Conservation (phyloP, 1,139 yeast genomes). For the Kurtzmaniella natalensis region DNA sequence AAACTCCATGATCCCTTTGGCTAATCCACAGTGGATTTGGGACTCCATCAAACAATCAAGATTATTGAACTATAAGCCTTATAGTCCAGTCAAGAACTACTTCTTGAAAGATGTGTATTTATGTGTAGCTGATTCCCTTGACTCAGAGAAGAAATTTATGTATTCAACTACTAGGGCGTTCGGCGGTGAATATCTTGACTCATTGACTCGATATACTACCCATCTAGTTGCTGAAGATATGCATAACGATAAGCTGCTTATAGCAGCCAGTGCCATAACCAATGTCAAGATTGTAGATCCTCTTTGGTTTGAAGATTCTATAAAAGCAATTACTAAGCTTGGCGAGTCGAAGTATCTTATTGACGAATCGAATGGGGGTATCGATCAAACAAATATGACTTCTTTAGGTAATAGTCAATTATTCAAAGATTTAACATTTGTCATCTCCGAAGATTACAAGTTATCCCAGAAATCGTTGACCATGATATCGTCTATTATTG, state of each 20-base stretch:
- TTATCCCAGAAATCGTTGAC: constrained; percentile 26
- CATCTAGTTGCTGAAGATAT: constrained; percentile 64
- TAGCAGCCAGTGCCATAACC: constrained; percentile 35
- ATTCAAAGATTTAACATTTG: constrained; percentile 23
- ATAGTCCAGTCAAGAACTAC: constrained; percentile 66
- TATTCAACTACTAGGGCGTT: constrained; percentile 64
- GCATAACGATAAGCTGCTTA: constrained; percentile 45
- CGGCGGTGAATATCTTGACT: constrained; percentile 70
- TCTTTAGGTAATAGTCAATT: constrained; percentile 8
- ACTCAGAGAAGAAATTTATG: constrained; percentile 60
- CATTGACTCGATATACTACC: constrained; percentile 67
- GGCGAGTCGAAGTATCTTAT: constrained; percentile 48
- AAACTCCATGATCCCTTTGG: constrained; percentile 62
- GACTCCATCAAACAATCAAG: constrained; percentile 43
- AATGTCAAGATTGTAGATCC: constrained; percentile 66
- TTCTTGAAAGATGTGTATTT: constrained; percentile 60
- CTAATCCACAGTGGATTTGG: constrained; percentile 60
- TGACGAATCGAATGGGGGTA: not conserved
- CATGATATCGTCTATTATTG: constrained; percentile 25
- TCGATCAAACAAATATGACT: constrained; percentile 1
- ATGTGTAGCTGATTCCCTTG: constrained; percentile 55
- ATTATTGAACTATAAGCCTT: constrained; percentile 46
- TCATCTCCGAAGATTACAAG: constrained; percentile 29
- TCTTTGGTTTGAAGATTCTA: constrained; percentile 71
- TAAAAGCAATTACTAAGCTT: constrained; percentile 47